phyloP scores from a whole-genome alignment of 257 asterid genomes.

The Ajuga chamaepitys region DNA sequence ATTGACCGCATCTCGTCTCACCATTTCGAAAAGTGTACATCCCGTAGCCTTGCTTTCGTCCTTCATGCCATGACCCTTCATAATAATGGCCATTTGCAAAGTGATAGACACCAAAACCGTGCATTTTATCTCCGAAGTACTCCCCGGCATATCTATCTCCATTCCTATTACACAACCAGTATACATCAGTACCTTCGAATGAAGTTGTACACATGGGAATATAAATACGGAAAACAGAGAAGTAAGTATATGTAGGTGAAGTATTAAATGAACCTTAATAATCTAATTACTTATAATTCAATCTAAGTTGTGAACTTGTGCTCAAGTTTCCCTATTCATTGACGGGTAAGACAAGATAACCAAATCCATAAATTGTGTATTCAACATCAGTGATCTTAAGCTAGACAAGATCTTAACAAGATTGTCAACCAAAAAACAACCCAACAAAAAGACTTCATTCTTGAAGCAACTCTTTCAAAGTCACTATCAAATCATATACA shows the following conservation, averaged over 20 bases:
- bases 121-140: slow-evolving; percentile 70
- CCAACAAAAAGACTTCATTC: slow-evolving; percentile 2
- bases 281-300: slow-evolving; percentile 4
- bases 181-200: neutral
- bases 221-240: neutral
- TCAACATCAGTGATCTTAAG: slow-evolving; percentile 14
- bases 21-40: slow-evolving; percentile 62
- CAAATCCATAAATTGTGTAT: neutral
- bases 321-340: slow-evolving; percentile 14
- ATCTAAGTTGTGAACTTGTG: neutral
- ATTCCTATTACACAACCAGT: slow-evolving; percentile 37
- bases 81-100: slow-evolving; percentile 68
- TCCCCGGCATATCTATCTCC: slow-evolving; percentile 77
- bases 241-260: slow-evolving; percentile 3
- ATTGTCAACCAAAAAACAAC: slow-evolving; percentile 13
- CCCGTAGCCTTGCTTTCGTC: slow-evolving; percentile 71
- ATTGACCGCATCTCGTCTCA: slow-evolving; percentile 60
- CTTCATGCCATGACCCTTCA: slow-evolving; percentile 92
- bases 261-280: slow-evolving; percentile 11
- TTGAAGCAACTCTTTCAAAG: neutral
- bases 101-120: slow-evolving; percentile 73
- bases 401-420: neutral
- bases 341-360: slow-evolving; percentile 1
- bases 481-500: neutral
- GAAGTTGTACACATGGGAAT: neutral